Evolutionary conservation across 2,329 filamentous ascomycete genomes (phyloP).

Genomic region (Triangularia verruculosa): DNA sequence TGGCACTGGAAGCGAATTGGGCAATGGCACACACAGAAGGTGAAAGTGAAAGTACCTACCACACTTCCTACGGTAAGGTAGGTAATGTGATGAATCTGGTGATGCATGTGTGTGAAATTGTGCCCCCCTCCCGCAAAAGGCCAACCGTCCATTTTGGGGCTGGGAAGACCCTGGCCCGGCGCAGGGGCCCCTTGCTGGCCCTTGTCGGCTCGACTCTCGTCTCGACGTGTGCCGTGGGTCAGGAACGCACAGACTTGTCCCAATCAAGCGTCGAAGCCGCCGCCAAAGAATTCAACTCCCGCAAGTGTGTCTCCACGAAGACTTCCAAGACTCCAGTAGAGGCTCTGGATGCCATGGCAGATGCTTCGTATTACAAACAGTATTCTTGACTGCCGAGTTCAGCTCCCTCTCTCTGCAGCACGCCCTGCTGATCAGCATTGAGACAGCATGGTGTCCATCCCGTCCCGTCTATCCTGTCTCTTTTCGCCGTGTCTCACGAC

Average conservation of each 20-base stretch:
- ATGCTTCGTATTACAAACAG: not conserved
- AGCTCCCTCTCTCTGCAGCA: not conserved
- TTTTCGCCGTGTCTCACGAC: not conserved
- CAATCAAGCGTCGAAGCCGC: conserved; percentile 5
- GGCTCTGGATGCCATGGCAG: no score
- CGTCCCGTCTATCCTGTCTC: not conserved
- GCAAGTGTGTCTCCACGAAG: conserved; percentile 1
- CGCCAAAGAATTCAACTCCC: conserved; percentile 8
- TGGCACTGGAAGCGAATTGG: conserved; percentile 6
- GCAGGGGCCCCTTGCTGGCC: conserved; percentile 9
- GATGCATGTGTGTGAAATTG: not conserved
- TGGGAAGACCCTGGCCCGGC: conserved; percentile 3
- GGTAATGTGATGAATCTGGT: not conserved
- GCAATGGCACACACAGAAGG: not conserved
- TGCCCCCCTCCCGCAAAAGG: not conserved
- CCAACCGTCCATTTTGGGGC: not conserved
- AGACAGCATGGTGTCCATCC: not conserved
- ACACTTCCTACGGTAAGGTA: not conserved
- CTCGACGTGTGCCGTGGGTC: not conserved
- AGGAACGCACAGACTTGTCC: conserved; percentile 7
- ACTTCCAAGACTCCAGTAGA: no score
- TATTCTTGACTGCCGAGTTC: no score
- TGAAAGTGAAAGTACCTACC: not conserved
- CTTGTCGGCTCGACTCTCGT: not conserved
- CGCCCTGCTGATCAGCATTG: conserved; percentile 1